Conservation (phyloP, 208 protist genomes). For the Leishmania turanica region DNA sequence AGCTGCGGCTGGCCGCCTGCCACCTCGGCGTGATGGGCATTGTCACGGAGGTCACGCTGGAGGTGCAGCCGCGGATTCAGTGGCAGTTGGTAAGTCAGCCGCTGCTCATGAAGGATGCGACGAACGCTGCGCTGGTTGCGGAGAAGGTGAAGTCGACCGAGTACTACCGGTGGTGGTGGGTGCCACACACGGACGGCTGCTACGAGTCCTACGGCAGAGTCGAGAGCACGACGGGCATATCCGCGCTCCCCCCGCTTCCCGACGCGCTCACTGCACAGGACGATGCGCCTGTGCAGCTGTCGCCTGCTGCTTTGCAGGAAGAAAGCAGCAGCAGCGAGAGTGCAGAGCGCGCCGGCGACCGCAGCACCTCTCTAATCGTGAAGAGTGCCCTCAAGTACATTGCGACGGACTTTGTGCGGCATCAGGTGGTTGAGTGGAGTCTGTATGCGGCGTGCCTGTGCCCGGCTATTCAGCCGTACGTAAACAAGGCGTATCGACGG, state of each 20-base stretch:
- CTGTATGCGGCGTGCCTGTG: constrained; percentile 44
- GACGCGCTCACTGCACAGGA: no score
- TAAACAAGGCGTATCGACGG: constrained; percentile 56
- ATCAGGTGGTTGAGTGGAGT: constrained; percentile 56
- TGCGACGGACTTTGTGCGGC: constrained; percentile 53
- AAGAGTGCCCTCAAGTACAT: constrained; percentile 14
- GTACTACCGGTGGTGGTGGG: constrained; percentile 85
- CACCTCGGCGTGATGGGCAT: constrained; percentile 68
- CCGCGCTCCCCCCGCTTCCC: neutral
- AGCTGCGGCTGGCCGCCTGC: constrained; percentile 56
- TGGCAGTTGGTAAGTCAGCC: constrained; percentile 57
- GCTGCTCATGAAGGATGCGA: constrained; percentile 42
- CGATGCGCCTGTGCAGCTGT: neutral
- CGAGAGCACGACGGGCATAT: constrained; percentile 11
- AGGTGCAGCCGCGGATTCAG: constrained; percentile 44
- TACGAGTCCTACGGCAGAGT: constrained; percentile 64
- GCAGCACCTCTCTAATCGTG: neutral
- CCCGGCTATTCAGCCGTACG: constrained; percentile 56
- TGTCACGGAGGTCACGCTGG: constrained; percentile 65
- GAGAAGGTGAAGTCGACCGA: constrained; percentile 35
- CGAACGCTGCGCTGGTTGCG: constrained; percentile 32
- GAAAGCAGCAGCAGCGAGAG: neutral
- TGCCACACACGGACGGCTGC: constrained; percentile 76
- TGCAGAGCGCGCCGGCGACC: neutral
- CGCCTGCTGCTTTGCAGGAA: neutral